These are phyloP conservation scores for Phtheirospermum japonicum DNA, from an alignment of 257 asterid genomes.

Conservation along the genomic window DNA sequence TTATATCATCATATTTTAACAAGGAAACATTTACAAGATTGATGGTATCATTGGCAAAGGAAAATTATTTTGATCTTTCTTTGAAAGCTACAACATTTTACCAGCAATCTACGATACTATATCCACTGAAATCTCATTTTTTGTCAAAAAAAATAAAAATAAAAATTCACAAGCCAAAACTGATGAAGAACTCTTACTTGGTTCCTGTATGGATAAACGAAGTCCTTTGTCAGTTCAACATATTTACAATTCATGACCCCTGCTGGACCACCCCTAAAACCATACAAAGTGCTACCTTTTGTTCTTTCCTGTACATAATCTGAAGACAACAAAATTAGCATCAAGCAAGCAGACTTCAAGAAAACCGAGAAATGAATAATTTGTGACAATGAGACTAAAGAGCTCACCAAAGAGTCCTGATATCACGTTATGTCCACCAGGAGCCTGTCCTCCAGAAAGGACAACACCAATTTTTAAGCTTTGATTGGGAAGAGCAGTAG, in stretches of 20 bases:
- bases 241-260: constrained; percentile 77
- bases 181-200: constrained; percentile 39
- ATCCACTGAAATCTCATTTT: constrained; percentile 8
- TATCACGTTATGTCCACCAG: constrained; percentile 85
- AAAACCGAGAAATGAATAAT: neutral
- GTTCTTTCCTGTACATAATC: constrained; percentile 69
- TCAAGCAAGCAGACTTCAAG: neutral
- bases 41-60: neutral
- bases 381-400: neutral
- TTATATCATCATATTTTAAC: no score
- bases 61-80: neutral
- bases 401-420: constrained; percentile 64
- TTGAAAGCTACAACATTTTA: neutral
- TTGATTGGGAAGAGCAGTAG: constrained; percentile 22
- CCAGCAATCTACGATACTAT: neutral
- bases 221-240: constrained; percentile 52
- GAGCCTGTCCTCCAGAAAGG: constrained; percentile 80
- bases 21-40: neutral
- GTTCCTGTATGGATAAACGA: constrained; percentile 64
- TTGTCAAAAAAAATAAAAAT: neutral
- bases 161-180: constrained; percentile 3
- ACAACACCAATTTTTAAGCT: constrained; percentile 73
- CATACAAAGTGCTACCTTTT: constrained; percentile 73
- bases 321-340: constrained; percentile 20
- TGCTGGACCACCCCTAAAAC: constrained; percentile 82